A percentile compares a stretch with the other conserved stretches of the same genome.
phyloP scores from a whole-genome alignment of 108 stramenopile genomes.

The Skeletonema menzelii region DNA sequence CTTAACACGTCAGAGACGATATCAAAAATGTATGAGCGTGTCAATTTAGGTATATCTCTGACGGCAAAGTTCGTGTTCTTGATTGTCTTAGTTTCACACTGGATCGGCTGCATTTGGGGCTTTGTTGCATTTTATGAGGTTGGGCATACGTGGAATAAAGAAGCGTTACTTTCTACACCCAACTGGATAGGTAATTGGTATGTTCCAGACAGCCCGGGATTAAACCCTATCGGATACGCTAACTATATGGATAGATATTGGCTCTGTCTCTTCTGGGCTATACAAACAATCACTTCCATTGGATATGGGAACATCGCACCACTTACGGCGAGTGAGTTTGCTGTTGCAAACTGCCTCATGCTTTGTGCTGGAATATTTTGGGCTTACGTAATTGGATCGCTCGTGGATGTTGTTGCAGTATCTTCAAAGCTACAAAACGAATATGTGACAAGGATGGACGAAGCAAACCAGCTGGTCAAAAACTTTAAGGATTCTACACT shows the following conservation, averaged over 20 bases:
- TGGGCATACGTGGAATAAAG: not conserved
- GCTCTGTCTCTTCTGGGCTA: constrained; percentile 52
- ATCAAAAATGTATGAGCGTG: constrained; percentile 2
- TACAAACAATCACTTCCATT: constrained; percentile 51
- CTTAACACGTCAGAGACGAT: constrained; percentile 21
- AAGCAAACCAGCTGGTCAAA: constrained; percentile 28
- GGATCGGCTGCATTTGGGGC: constrained; percentile 33
- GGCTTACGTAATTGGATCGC: constrained; percentile 50
- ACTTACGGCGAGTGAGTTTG: constrained; percentile 31
- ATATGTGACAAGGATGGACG: constrained; percentile 7
- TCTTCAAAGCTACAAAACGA: constrained; percentile 10
- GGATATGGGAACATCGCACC: constrained; percentile 53
- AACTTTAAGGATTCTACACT: constrained; percentile 11
- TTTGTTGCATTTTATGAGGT: constrained; percentile 35
- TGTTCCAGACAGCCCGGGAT: constrained; percentile 8
- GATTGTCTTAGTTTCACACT: constrained; percentile 19
- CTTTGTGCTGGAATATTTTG: constrained; percentile 42
- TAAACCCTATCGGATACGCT: constrained; percentile 50
- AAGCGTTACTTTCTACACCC: not conserved
- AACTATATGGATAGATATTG: constrained; percentile 42
- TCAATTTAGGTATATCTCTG: constrained; percentile 21
- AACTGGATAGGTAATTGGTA: constrained; percentile 56
- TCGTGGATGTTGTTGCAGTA: constrained; percentile 27
- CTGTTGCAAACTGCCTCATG: constrained; percentile 28
- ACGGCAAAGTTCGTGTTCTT: constrained; percentile 27